Conservation (phyloP, 2,329 filamentous ascomycete species). For the Neofusicoccum parvum region DNA sequence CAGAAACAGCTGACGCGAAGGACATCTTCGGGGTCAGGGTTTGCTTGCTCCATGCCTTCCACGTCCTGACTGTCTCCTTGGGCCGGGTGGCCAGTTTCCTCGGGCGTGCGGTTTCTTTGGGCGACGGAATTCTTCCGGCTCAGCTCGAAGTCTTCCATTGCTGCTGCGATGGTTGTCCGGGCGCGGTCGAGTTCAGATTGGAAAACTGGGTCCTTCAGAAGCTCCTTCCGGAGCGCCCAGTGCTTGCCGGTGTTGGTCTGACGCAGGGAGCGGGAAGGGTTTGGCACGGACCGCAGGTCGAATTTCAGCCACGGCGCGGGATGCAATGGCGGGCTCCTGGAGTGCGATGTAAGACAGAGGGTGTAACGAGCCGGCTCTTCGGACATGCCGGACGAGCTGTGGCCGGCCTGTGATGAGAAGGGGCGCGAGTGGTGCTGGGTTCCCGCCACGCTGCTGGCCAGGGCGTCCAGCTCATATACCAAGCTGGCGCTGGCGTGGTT, state of each 20-base stretch:
- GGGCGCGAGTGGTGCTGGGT: neutral
- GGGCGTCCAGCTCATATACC: neutral
- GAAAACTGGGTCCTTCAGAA: neutral
- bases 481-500: too few relatives aligned
- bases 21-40: neutral
- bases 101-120: too few relatives aligned
- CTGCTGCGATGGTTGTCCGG: too few relatives aligned
- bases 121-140: too few relatives aligned
- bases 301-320: neutral
- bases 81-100: too few relatives aligned
- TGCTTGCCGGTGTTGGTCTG: constrained; percentile 1
- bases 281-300: neutral
- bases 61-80: too few relatives aligned
- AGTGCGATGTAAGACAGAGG: neutral
- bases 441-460: too few relatives aligned
- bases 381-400: neutral
- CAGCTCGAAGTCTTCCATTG: too few relatives aligned
- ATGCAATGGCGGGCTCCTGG: neutral
- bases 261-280: neutral
- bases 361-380: neutral
- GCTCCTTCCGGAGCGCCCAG: neutral
- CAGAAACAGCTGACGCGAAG: neutral
- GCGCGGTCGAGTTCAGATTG: too few relatives aligned
- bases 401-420: neutral
- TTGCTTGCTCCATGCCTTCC: neutral